Evolutionary conservation across 768 basidiomycete genomes (phyloP), one percentile per base, ranked within the genome.

Genomic region (Lactifluus volemus): DNA sequence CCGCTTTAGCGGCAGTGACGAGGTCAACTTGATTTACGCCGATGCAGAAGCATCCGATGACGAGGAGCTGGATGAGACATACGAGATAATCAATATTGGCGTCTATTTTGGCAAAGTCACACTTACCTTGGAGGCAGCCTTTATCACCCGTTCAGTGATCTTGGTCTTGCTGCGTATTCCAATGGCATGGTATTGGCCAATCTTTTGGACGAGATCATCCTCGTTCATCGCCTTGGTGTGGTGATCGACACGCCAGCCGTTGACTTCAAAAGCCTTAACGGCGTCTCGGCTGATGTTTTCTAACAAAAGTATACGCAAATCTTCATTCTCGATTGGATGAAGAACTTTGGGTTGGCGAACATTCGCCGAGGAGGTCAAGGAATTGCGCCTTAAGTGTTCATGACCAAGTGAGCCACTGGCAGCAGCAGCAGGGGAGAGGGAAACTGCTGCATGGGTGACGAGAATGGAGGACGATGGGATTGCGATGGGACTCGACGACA

Each of bases 1-100:
- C 97, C 55, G 89, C 84, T 56, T 83, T 83, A 39, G 88, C 84
- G 29, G 95, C 93, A 3, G 88, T 84, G 53, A 71, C 62, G 49
- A 99, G 85, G 71, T 98, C 94, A 66, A 98, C 97, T 74, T 98
- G 97, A 74, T 98, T 98, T 55, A 92, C 95, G 53, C 97, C 97
- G 66, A 99, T 99, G 76, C 97, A 99, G 82, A 99, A 99, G 74
- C 97, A 99, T 11, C 97, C 96, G 64, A 98, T 92, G 69, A 87
- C 91, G 12, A 98, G 81, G 49, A 99, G 88, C 94, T 99, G 34
- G 45, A 30, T 32, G 41, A n/a, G 12, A 34, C 12, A 5, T 11
- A 42, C 8, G 21, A 12, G 21, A 59, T 34, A 17, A 21, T 29
- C n/a, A 21, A 55, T 4, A 47, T 10, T 14, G 6, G 41, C 42